Conservation (phyloP, 139 green algal species). For the Chlamydomonas applanata region DNA sequence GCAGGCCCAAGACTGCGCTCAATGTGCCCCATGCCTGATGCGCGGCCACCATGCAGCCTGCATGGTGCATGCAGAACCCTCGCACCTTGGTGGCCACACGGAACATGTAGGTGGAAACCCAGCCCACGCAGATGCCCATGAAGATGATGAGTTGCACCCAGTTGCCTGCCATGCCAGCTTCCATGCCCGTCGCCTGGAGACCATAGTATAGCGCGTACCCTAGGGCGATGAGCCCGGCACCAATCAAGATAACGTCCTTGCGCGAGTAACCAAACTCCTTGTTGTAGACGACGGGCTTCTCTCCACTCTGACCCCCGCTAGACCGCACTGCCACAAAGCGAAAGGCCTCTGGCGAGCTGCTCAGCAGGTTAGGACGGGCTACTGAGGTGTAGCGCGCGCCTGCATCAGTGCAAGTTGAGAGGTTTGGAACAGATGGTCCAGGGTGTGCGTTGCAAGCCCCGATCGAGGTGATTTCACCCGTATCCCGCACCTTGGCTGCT, state of each 20-base stretch:
- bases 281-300: conserved; percentile 53
- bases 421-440: too few relatives aligned
- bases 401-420: too few relatives aligned
- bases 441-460: too few relatives aligned
- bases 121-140: conserved; percentile 81
- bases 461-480: too few relatives aligned
- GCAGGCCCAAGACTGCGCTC: background rate
- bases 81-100: conserved; percentile 93
- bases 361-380: too few relatives aligned
- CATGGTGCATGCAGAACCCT: background rate
- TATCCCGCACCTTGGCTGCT: conserved; percentile 3
- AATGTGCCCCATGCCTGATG: too few relatives aligned
- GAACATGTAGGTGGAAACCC: conserved; percentile 88
- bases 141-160: conserved; percentile 87
- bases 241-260: conserved; percentile 88
- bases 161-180: conserved; percentile 76
- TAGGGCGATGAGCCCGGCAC: conserved; percentile 66
- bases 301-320: background rate
- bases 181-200: conserved; percentile 73
- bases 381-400: too few relatives aligned
- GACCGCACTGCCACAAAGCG: too few relatives aligned
- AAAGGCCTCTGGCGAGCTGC: too few relatives aligned
- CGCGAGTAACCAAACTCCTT: conserved; percentile 90
- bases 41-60: background rate
- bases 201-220: conserved; percentile 88